phyloP scores from a whole-genome alignment of 1,284 basidiomycete species.

The Melampsora americana region DNA sequence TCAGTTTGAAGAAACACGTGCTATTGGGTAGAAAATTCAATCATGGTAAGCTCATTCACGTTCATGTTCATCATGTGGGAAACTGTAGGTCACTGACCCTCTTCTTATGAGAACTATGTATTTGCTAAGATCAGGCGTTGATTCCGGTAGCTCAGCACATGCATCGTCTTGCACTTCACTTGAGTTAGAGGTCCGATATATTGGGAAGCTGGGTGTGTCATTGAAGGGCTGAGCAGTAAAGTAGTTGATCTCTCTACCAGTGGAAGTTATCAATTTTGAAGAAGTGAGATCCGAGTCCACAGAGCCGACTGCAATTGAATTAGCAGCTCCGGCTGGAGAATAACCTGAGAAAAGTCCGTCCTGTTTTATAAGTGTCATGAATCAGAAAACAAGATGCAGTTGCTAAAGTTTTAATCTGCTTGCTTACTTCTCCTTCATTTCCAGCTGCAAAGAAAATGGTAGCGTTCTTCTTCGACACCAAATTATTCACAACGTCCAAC shows the following conservation, averaged over 20 bases:
- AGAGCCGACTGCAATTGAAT: constrained; percentile 40
- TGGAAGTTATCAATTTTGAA: constrained; percentile 19
- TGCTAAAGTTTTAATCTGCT: not conserved
- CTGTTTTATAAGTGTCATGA: not conserved
- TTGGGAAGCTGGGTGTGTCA: constrained; percentile 5
- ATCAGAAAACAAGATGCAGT: not conserved
- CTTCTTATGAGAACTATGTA: constrained; percentile 37
- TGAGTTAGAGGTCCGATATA: constrained; percentile 40
- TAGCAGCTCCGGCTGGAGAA: constrained; percentile 29
- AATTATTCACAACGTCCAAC: constrained; percentile 27
- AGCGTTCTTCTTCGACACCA: constrained; percentile 24
- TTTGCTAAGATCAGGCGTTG: constrained; percentile 37
- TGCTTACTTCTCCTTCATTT: constrained; percentile 41
- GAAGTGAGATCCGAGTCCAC: constrained; percentile 8
- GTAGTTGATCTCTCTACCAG: constrained; percentile 26
- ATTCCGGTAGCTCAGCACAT: constrained; percentile 18
- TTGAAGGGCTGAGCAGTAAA: constrained; percentile 30
- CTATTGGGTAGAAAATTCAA: not conserved
- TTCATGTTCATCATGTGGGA: not conserved
- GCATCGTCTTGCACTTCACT: constrained; percentile 24
- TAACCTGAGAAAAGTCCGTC: constrained; percentile 30
- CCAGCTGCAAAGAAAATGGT: constrained; percentile 39
- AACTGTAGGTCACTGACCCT: constrained; percentile 11
- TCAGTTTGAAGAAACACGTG: constrained; percentile 33
- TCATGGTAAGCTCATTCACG: not conserved